A percentile compares a stretch with the other conserved stretches of the same genome.
These are phyloP conservation scores for Ceratonia siliqua DNA, from an alignment of 306 rosid species.

Conservation along the genomic window DNA sequence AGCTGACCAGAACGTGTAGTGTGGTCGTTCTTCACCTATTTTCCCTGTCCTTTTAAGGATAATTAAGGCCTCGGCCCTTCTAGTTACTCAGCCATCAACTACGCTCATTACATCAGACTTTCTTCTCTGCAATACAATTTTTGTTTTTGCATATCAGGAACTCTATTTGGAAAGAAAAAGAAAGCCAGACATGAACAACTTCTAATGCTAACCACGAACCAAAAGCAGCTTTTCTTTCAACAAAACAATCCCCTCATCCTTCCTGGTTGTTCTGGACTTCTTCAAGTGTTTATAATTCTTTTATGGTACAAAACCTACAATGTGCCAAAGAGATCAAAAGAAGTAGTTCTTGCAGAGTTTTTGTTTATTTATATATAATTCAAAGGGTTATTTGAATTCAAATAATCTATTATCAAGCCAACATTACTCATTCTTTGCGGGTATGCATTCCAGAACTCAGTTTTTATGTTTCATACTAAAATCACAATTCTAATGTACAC, in stretches of 20 bases:
- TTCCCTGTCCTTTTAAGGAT: background rate
- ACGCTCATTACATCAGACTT: background rate
- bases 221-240: background rate
- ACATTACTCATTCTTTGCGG: background rate
- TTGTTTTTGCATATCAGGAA: constrained; percentile 1
- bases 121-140: background rate
- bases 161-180: constrained; percentile 3
- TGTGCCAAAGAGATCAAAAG: background rate
- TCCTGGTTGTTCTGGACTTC: background rate
- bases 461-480: background rate
- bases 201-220: constrained; percentile 14
- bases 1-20: constrained; percentile 4
- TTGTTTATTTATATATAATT: background rate
- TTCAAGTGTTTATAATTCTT: background rate
- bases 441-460: background rate
- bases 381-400: background rate
- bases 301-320: background rate
- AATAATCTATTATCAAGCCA: background rate
- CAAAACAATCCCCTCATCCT: background rate
- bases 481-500: constrained; percentile 15
- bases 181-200: background rate
- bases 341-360: constrained; percentile 11
- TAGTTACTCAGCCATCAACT: background rate
- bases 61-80: background rate
- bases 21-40: background rate